phyloP scores from a whole-genome alignment of 2,329 filamentous ascomycete genomes.

The Neopestalotiopsis clavispora region DNA sequence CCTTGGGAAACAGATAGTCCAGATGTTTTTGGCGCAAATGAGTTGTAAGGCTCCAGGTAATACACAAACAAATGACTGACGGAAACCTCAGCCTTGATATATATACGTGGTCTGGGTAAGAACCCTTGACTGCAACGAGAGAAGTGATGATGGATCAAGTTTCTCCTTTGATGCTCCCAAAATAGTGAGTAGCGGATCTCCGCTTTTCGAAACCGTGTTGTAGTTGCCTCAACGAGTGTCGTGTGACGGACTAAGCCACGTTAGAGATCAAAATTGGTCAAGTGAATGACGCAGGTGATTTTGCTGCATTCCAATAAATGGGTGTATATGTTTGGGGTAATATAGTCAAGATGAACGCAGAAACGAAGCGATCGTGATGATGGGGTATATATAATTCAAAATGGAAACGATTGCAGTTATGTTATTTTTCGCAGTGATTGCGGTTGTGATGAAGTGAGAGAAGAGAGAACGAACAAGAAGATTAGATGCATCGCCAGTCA shows the following conservation, averaged over 20 bases:
- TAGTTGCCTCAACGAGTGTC: neutral
- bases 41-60: neutral
- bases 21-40: neutral
- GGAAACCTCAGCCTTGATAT: neutral
- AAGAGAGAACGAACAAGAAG: neutral
- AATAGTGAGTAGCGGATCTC: neutral
- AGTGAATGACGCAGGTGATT: constrained; percentile 8
- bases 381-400: neutral
- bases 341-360: neutral
- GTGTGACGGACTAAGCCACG: constrained; percentile 11
- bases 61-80: neutral
- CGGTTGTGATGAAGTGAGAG: neutral
- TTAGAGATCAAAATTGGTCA: neutral
- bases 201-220: constrained; percentile 1
- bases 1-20: neutral
- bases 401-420: neutral
- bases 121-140: neutral
- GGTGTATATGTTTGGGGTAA: neutral
- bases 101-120: neutral
- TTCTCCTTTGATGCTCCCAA: neutral
- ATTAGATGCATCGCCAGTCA: neutral
- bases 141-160: neutral
- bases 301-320: neutral
- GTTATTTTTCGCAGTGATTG: neutral
- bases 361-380: neutral